Percentiles rank a stretch among this genome's conserved stretches.
These are phyloP conservation scores for Chalciporus chontae DNA, from an alignment of 768 basidiomycete species.

Conservation along the genomic window DNA sequence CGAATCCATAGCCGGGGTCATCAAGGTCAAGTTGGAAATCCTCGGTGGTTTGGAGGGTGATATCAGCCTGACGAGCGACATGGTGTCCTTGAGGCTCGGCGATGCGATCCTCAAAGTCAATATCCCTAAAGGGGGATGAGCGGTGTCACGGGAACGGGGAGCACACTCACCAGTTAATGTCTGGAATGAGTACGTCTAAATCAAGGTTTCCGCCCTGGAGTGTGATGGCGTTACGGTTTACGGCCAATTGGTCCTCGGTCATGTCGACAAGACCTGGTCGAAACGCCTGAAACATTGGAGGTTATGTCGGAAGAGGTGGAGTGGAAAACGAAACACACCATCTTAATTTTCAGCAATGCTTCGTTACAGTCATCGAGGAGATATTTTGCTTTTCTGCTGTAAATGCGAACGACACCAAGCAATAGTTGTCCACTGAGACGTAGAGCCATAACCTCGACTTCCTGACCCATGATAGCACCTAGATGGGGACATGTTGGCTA, in stretches of 20 bases:
- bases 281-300: conserved; percentile 61
- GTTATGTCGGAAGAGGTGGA: background rate
- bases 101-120: conserved; percentile 67
- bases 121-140: conserved; percentile 52
- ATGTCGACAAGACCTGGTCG: conserved; percentile 94
- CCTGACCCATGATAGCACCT: conserved; percentile 94
- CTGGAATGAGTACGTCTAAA: conserved; percentile 74
- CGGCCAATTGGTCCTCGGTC: conserved; percentile 89
- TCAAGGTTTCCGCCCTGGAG: conserved; percentile 75
- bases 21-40: conserved; percentile 68
- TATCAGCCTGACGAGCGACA: conserved; percentile 82
- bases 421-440: conserved; percentile 95
- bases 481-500: background rate
- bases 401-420: conserved; percentile 95
- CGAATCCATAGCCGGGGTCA: conserved; percentile 60
- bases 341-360: conserved; percentile 90
- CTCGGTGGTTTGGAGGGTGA: conserved; percentile 77
- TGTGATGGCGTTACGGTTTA: conserved; percentile 86
- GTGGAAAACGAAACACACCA: conserved; percentile 47
- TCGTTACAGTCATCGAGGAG: conserved; percentile 97
- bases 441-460: conserved; percentile 89
- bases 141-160: background rate
- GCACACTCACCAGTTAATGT: conserved; percentile 67
- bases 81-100: conserved; percentile 70
- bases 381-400: conserved; percentile 97